A percentile compares a stretch with the other conserved stretches of the same genome.
These are phyloP conservation scores for Narthecium ossifragum DNA, from an alignment of 106 monocot genomes.

Conservation along the genomic window DNA sequence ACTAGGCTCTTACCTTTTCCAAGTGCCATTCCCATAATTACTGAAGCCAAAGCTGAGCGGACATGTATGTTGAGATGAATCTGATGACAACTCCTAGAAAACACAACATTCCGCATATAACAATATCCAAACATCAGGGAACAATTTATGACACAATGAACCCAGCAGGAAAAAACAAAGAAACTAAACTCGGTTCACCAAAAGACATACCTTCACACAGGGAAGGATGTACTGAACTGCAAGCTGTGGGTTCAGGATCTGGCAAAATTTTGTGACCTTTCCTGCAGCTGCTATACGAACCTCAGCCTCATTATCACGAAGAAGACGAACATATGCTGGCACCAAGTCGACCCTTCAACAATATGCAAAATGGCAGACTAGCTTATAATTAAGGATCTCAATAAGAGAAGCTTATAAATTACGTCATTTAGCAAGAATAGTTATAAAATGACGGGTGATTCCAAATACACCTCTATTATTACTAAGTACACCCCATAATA, in stretches of 20 bases:
- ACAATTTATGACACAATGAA: neutral
- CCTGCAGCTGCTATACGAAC: conserved; percentile 73
- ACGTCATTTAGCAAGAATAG: no score
- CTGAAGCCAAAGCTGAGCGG: conserved; percentile 64
- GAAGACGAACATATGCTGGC: conserved; percentile 73
- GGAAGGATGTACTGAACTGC: conserved; percentile 68
- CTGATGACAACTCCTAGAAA: conserved; percentile 61
- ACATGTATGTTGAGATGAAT: conserved; percentile 85
- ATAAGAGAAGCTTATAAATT: no score
- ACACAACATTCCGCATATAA: no score
- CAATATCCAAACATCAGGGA: no score
- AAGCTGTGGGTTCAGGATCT: conserved; percentile 56
- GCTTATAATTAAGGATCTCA: no score
- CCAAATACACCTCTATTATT: no score
- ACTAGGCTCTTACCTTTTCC: conserved; percentile 37
- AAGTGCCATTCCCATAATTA: conserved; percentile 82
- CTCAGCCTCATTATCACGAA: conserved; percentile 78
- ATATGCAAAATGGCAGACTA: no score
- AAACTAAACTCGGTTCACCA: neutral
- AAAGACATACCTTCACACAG: conserved; percentile 55
- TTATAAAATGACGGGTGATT: no score
- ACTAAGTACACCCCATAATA: no score
- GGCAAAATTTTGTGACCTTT: conserved; percentile 71
- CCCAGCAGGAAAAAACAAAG: neutral
- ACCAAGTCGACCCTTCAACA: conserved; percentile 48